Evolutionary conservation across 176 grass and related monocot genomes (phyloP).

Genomic region (Alopecurus myosuroides): DNA sequence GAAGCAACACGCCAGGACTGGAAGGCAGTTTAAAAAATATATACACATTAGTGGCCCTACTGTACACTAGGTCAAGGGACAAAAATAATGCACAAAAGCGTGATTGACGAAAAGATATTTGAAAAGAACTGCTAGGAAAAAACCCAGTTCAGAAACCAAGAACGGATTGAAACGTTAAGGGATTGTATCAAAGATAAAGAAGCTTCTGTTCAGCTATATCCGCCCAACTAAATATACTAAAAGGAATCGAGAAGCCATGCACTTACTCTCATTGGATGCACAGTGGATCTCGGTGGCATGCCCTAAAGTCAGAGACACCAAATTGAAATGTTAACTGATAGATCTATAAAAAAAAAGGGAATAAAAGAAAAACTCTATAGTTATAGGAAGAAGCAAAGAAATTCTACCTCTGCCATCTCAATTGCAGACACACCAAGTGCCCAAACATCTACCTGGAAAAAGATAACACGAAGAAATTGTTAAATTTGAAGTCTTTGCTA

Average conservation of each 20-base stretch:
- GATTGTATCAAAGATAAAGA: constrained; percentile 7
- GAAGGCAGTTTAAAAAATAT: neutral
- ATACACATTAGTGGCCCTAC: neutral
- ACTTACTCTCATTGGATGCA: constrained; percentile 99
- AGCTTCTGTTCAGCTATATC: constrained; percentile 6
- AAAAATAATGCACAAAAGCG: neutral
- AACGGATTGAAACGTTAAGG: neutral
- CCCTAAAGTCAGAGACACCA: constrained; percentile 56
- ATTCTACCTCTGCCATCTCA: constrained; percentile 97
- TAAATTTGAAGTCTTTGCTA: constrained; percentile 19
- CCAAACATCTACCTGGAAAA: constrained; percentile 94
- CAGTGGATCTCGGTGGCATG: constrained; percentile 90
- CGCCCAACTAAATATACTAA: constrained; percentile 27
- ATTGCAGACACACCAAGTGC: constrained; percentile 98
- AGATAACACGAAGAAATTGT: neutral
- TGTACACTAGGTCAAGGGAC: neutral
- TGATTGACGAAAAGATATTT: constrained; percentile 2
- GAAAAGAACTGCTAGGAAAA: constrained; percentile 14
- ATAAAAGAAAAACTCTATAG: neutral
- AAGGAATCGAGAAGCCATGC: constrained; percentile 20
- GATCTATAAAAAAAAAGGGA: neutral
- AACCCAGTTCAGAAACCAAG: neutral
- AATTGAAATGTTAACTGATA: constrained; percentile 18
- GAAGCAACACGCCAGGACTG: constrained; percentile 4
- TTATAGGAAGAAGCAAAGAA: constrained; percentile 32